phyloP scores from a whole-genome alignment of 352 stramenopile genomes.

The Phytophthora uliginosa region DNA sequence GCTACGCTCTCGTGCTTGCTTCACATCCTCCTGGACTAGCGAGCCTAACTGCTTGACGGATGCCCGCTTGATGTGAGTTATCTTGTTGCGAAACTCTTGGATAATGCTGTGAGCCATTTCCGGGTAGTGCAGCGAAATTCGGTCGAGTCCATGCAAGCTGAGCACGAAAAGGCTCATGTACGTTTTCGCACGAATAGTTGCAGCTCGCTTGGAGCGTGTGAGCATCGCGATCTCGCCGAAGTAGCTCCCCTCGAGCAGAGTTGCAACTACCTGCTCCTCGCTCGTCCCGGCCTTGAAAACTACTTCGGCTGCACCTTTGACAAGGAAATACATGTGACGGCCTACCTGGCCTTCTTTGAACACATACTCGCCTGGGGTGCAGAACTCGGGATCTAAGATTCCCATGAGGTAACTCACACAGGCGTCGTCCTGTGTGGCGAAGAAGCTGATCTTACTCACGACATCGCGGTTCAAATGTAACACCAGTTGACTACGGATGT shows the following conservation, averaged over 20 bases:
- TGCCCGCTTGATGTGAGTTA: conserved; percentile 82
- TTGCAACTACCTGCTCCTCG: conserved; percentile 68
- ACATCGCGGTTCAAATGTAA: conserved; percentile 86
- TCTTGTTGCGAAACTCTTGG: conserved; percentile 84
- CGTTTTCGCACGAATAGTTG: conserved; percentile 84
- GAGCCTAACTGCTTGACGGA: conserved; percentile 45
- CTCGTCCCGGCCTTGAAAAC: conserved; percentile 68
- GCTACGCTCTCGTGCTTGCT: conserved; percentile 44
- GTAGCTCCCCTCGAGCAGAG: conserved; percentile 76
- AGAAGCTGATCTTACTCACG: conserved; percentile 86
- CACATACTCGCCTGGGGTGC: conserved; percentile 80
- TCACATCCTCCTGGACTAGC: conserved; percentile 45
- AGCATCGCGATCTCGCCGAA: conserved; percentile 90
- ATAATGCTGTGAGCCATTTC: conserved; percentile 86
- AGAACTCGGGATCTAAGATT: conserved; percentile 85
- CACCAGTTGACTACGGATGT: conserved; percentile 78
- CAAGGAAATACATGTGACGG: conserved; percentile 88
- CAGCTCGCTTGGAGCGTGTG: conserved; percentile 79
- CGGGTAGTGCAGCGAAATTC: conserved; percentile 81
- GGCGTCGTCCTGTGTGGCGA: conserved; percentile 79
- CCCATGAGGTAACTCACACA: conserved; percentile 88
- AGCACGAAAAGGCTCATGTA: conserved; percentile 85
- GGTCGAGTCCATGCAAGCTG: conserved; percentile 74
- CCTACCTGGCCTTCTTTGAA: conserved; percentile 88
- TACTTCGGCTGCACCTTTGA: conserved; percentile 80